A percentile compares a stretch with the other conserved stretches of the same genome.
These are phyloP conservation scores for Sicyos edulis DNA, from an alignment of 306 rosid genomes.

Conservation along the genomic window DNA sequence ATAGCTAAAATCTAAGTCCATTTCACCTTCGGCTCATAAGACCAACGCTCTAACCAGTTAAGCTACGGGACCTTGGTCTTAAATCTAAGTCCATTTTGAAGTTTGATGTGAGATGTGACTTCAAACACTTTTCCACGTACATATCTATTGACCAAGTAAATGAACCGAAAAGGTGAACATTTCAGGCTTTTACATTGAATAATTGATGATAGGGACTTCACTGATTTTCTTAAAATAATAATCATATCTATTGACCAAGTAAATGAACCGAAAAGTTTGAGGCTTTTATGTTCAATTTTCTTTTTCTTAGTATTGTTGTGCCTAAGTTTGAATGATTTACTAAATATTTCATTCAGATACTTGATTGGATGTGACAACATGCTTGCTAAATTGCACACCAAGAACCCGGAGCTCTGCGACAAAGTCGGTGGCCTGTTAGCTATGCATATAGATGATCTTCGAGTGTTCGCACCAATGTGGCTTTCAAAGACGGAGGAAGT, in stretches of 20 bases:
- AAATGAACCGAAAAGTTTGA: too few relatives aligned
- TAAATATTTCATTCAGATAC: conserved; percentile 47
- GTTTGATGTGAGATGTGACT: not conserved
- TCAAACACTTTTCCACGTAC: not conserved
- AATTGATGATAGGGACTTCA: not conserved
- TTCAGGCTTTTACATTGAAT: not conserved
- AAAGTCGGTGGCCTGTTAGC: conserved; percentile 97
- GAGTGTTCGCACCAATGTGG: conserved; percentile 92
- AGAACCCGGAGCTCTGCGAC: conserved; percentile 86
- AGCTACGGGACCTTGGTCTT: too few relatives aligned
- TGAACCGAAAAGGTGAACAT: not conserved
- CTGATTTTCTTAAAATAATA: not conserved
- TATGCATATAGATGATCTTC: conserved; percentile 86
- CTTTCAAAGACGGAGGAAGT: conserved; percentile 98
- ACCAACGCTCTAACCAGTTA: too few relatives aligned
- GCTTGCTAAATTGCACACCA: conserved; percentile 80
- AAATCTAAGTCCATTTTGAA: not conserved
- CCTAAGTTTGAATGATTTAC: not conserved
- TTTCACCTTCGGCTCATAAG: not conserved
- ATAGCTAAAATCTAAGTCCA: not conserved
- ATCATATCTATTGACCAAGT: too few relatives aligned
- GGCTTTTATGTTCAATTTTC: not conserved
- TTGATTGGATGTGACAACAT: conserved; percentile 84
- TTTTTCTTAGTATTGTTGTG: conserved; percentile 23
- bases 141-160: not conserved